These are phyloP conservation scores for Penicillium capsulatum DNA, from an alignment of 2,329 filamentous ascomycete species.

Conservation along the genomic window DNA sequence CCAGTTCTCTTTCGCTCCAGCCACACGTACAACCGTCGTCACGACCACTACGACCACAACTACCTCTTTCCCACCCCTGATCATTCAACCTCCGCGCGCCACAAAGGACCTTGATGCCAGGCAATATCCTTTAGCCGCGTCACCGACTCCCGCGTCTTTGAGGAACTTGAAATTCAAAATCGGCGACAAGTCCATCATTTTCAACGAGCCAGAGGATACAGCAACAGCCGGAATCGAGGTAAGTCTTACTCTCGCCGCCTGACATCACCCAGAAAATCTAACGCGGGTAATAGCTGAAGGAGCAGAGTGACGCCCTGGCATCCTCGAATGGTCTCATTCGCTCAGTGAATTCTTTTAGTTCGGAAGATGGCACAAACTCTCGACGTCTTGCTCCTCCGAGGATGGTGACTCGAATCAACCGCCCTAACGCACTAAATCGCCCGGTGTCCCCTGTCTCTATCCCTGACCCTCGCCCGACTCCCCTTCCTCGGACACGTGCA, in stretches of 20 bases:
- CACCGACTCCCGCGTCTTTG: constrained; percentile 75
- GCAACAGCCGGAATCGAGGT: constrained; percentile 53
- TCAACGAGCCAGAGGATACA: constrained; percentile 59
- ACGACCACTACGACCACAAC: constrained; percentile 91
- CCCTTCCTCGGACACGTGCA: constrained; percentile 34
- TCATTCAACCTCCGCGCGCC: constrained; percentile 68
- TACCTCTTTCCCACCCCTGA: constrained; percentile 74
- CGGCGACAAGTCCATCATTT: constrained; percentile 57
- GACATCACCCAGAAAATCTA: constrained; percentile 2
- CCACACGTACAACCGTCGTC: constrained; percentile 64
- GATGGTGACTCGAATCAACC: constrained; percentile 22
- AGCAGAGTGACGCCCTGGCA: constrained; percentile 43
- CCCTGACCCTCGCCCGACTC: constrained; percentile 49
- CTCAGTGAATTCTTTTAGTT: constrained; percentile 44
- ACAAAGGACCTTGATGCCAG: constrained; percentile 74
- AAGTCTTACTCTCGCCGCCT: constrained; percentile 21
- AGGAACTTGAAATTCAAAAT: constrained; percentile 72
- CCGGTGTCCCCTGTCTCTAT: constrained; percentile 53
- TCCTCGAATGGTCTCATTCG: constrained; percentile 48
- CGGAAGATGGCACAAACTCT: constrained; percentile 32
- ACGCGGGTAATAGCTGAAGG: constrained; percentile 39
- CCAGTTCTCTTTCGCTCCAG: constrained; percentile 59
- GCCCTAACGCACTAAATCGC: constrained; percentile 42
- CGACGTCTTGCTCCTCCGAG: constrained; percentile 25
- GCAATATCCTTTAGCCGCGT: constrained; percentile 80